phyloP scores from a whole-genome alignment of 495 filamentous ascomycete genomes.

The Penicillium desertorum region DNA sequence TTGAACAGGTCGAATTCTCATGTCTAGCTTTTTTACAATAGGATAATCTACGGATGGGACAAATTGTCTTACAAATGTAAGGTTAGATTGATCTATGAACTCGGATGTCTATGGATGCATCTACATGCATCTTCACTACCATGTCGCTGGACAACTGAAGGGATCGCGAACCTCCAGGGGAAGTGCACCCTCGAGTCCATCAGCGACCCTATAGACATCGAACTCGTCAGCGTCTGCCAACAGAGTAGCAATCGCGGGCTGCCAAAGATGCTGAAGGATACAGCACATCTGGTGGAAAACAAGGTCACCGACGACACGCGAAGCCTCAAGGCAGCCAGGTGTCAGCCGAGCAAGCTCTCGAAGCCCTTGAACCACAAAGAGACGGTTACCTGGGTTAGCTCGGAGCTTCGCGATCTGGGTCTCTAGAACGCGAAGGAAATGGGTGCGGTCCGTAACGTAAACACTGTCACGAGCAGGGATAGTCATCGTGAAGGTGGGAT shows the following conservation, averaged over 20 bases:
- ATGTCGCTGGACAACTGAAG: background rate
- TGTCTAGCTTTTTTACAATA: background rate
- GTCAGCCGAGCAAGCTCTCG: background rate
- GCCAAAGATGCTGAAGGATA: background rate
- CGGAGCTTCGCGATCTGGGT: background rate
- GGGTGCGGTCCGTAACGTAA: background rate
- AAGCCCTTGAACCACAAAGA: background rate
- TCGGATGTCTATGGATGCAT: background rate
- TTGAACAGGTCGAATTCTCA: conserved; percentile 4
- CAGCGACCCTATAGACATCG: background rate
- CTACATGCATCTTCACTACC: background rate
- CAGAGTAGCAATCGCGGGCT: background rate
- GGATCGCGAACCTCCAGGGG: background rate
- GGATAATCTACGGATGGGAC: background rate
- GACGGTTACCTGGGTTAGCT: background rate
- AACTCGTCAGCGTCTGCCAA: background rate
- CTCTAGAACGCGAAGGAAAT: background rate
- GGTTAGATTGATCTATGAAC: conserved; percentile 2
- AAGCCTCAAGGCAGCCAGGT: background rate
- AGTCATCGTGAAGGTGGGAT: background rate
- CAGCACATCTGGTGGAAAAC: background rate
- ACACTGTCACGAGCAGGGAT: background rate
- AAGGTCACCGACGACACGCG: background rate
- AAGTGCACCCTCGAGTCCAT: background rate
- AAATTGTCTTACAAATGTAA: background rate